A percentile compares a stretch with the other conserved stretches of the same genome.
phyloP scores from a whole-genome alignment of 352 stramenopile genomes.

The Phytophthora pisi region DNA sequence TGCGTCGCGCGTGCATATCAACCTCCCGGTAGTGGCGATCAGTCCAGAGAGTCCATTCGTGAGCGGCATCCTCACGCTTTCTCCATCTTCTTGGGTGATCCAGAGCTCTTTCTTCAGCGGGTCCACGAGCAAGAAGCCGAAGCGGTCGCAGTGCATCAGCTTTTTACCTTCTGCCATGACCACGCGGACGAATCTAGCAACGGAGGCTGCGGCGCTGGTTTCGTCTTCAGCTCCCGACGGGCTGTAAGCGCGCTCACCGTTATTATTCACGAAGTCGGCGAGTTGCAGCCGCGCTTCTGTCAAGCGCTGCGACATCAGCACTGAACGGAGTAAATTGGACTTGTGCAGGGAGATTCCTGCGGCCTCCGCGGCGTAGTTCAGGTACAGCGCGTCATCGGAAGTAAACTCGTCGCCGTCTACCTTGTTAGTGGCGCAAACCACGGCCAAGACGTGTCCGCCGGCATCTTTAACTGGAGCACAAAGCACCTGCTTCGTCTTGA shows the following conservation, averaged over 20 bases:
- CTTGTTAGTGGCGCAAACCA: slow-evolving; percentile 78
- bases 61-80: slow-evolving; percentile 63
- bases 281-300: slow-evolving; percentile 68
- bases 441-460: slow-evolving; percentile 55
- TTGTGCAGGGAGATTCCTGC: slow-evolving; percentile 80
- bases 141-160: slow-evolving; percentile 64
- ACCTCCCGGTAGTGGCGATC: slow-evolving; percentile 56
- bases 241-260: slow-evolving; percentile 32
- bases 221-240: slow-evolving; percentile 40
- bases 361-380: slow-evolving; percentile 76
- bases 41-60: slow-evolving; percentile 67
- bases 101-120: slow-evolving; percentile 75
- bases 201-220: slow-evolving; percentile 48
- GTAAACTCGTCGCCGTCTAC: slow-evolving; percentile 70
- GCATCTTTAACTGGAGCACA: slow-evolving; percentile 67
- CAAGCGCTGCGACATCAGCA: slow-evolving; percentile 70
- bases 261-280: slow-evolving; percentile 63
- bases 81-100: slow-evolving; percentile 64
- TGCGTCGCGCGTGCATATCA: slow-evolving; percentile 57
- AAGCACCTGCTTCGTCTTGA: slow-evolving; percentile 61
- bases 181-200: slow-evolving; percentile 59
- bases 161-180: slow-evolving; percentile 64
- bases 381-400: slow-evolving; percentile 68
- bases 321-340: slow-evolving; percentile 60
- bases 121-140: slow-evolving; percentile 67